Conservation (phyloP, 805 yeast species). For the Yamadazyma insecticola region DNA sequence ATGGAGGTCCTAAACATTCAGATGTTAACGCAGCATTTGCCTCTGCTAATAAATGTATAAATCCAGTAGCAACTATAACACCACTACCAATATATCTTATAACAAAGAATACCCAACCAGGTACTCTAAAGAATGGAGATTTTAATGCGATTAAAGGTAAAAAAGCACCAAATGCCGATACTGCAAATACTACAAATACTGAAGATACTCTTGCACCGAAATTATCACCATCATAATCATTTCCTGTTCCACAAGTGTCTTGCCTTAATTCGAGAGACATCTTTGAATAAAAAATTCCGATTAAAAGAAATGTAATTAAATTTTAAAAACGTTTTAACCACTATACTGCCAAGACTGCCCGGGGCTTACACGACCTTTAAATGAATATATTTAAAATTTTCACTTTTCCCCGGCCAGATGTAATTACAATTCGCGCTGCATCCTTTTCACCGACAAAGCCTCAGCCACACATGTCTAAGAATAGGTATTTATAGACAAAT, state of each 20-base stretch:
- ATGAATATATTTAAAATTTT: too few species aligned
- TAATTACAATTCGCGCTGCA: too few species aligned
- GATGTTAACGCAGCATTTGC: conserved; percentile 19
- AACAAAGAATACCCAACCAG: conserved; percentile 22
- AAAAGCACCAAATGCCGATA: conserved; percentile 26
- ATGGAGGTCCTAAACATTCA: conserved; percentile 25
- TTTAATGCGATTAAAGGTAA: conserved; percentile 23
- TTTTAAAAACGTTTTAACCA: too few species aligned
- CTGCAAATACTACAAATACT: conserved; percentile 25
- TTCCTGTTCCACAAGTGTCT: conserved; percentile 10
- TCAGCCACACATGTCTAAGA: too few species aligned
- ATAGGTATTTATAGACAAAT: too few species aligned
- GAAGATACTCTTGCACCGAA: conserved; percentile 24
- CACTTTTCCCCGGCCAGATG: too few species aligned
- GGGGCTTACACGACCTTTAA: too few species aligned
- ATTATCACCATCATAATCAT: conserved; percentile 18
- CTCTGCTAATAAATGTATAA: conserved; percentile 31
- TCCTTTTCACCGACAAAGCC: too few species aligned
- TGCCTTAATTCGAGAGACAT: too few species aligned
- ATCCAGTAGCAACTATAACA: conserved; percentile 33
- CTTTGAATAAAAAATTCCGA: too few species aligned
- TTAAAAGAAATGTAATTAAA: too few species aligned
- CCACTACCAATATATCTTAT: conserved; percentile 30
- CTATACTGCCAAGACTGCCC: too few species aligned
- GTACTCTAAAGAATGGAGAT: conserved; percentile 17